Evolutionary conservation across 2,329 filamentous ascomycete genomes (phyloP), one percentile per base, ranked within the genome.

Genomic region (Fusarium tuaranense): DNA sequence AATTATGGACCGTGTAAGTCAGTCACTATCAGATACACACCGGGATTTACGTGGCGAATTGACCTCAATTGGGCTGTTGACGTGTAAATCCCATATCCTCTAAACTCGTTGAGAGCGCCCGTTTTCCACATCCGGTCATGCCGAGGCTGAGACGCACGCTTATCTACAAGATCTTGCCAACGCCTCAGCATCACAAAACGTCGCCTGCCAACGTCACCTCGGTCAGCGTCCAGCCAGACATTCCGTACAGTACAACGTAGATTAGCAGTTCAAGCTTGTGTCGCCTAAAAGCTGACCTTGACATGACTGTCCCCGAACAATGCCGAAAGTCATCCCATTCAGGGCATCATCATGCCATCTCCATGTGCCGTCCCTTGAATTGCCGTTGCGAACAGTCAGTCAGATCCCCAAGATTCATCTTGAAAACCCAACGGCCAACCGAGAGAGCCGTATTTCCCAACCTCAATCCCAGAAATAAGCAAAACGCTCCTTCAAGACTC

Each of bases 131-230:
- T 65, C 72, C 69, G 69, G 72, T 22, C 48, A 75, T 75, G 57
- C 72, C 66, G 46, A 59, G 63, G 57, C 39, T 44, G 53, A 57
- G 64, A 55, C 44, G 12, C 38, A 65, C 69, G 59, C 72, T 70
- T 75, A 72, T 74, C 72, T 74, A 53, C 27, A 73, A 72, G 65
- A 75, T 72, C 72, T 70, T 64, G 14, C 27, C 20, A 32, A 14
- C 57, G 34, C 32, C 14, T 38, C 34, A 41, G 32, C 57, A 30
- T 39, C 22, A 36, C 48, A n/a, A 53, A 53, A n/a, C 44, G 48
- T 55, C 20, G 53, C 30, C 38, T 32, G 18, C 18, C 22, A 73
- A 41, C 71, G 53, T 25, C 46, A n/a, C 51, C 25, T 69, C 64
- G 32, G 25, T 74, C 55, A 32, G 64, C 36, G 60, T 53, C 53